Conservation (phyloP, 2,329 filamentous ascomycete species). For the Hypoxylon sp. region DNA sequence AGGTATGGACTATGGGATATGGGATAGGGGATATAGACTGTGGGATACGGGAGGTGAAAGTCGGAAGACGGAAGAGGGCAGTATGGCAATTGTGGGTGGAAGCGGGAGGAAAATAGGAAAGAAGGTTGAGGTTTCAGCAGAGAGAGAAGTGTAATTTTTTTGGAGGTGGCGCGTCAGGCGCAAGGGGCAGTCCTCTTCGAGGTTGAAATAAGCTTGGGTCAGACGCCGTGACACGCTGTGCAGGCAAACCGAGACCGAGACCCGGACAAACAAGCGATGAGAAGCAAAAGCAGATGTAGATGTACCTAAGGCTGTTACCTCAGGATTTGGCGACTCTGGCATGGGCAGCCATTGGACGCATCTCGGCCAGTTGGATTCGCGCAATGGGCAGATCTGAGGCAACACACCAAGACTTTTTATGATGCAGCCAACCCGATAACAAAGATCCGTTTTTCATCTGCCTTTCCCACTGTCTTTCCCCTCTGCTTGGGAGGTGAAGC, state of each 20-base stretch:
- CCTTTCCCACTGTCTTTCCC: no score
- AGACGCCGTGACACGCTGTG: conserved; percentile 30
- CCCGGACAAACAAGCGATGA: conserved; percentile 38
- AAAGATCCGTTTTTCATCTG: conserved; percentile 19
- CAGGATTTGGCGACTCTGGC: conserved; percentile 37
- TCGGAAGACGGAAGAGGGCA: no score
- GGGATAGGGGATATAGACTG: conserved; percentile 12
- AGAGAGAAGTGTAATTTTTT: conserved; percentile 28
- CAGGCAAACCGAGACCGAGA: no score
- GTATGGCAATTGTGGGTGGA: background rate
- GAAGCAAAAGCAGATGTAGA: no score
- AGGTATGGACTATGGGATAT: no score
- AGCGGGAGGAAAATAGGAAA: conserved; percentile 11
- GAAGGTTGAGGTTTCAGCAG: conserved; percentile 7
- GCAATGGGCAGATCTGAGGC: conserved; percentile 32
- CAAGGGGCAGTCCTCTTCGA: conserved; percentile 30
- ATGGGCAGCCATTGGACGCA: conserved; percentile 44
- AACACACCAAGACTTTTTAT: conserved; percentile 32
- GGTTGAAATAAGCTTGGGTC: conserved; percentile 44
- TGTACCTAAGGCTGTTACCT: conserved; percentile 9
- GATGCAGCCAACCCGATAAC: conserved; percentile 29
- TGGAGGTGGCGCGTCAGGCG: conserved; percentile 39
- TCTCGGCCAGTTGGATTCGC: conserved; percentile 42
- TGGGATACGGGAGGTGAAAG: no score
- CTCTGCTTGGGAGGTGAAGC: no score